Percentiles rank a stretch among this genome's conserved stretches.
Evolutionary conservation across 305 asterid species (phyloP).

Genomic region (Plantago rigida): DNA sequence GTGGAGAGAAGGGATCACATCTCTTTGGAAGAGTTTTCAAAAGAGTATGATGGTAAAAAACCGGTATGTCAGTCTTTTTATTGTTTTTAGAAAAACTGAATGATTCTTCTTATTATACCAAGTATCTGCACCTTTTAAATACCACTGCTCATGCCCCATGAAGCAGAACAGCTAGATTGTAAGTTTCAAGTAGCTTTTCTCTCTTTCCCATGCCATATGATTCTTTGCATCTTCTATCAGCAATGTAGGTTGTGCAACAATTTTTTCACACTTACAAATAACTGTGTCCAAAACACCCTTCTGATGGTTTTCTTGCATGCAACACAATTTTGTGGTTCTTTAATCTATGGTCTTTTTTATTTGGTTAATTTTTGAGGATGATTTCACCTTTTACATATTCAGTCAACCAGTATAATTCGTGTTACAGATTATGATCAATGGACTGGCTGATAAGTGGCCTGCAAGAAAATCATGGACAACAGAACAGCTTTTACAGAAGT

Average conservation of each 20-base stretch:
- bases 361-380: slow-evolving; percentile 20
- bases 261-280: neutral
- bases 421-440: slow-evolving; percentile 66
- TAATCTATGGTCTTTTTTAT: slow-evolving; percentile 13
- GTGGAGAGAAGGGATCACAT: slow-evolving; percentile 59
- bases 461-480: slow-evolving; percentile 75
- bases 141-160: slow-evolving; percentile 4
- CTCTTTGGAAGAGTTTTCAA: slow-evolving; percentile 60
- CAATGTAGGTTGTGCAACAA: slow-evolving; percentile 1
- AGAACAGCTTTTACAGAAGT: slow-evolving; percentile 51
- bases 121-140: slow-evolving; percentile 7
- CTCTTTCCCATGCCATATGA: neutral
- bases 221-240: slow-evolving; percentile 9
- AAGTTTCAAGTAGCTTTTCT: slow-evolving; percentile 7
- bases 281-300: neutral
- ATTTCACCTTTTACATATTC: slow-evolving; percentile 14
- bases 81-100: slow-evolving; percentile 19
- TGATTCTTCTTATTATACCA: slow-evolving; percentile 17
- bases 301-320: neutral
- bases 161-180: slow-evolving; percentile 16
- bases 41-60: slow-evolving; percentile 57
- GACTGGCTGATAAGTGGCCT: slow-evolving; percentile 82
- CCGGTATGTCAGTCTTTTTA: slow-evolving; percentile 47
- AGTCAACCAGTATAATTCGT: slow-evolving; percentile 13
- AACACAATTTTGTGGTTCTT: slow-evolving; percentile 17